phyloP scores from a whole-genome alignment of 2,329 filamentous ascomycete species.

The Scopulariopsis brevicaulis region DNA sequence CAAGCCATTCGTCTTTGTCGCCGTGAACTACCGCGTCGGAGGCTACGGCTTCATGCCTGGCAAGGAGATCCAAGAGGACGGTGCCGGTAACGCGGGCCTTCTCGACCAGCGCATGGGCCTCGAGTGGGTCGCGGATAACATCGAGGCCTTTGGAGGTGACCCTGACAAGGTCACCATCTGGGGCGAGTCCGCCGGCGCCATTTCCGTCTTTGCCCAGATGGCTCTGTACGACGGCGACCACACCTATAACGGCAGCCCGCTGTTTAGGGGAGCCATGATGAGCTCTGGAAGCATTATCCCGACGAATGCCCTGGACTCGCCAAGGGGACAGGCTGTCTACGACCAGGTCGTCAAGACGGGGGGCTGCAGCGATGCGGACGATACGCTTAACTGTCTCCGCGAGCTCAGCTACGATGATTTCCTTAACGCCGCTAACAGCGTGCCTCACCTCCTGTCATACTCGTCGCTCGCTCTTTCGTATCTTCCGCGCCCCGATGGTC shows the following conservation, averaged over 20 bases:
- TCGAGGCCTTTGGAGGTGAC: conserved; percentile 68
- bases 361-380: conserved; percentile 42
- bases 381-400: conserved; percentile 58
- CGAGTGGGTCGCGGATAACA: conserved; percentile 69
- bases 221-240: conserved; percentile 60
- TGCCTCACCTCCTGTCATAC: conserved; percentile 58
- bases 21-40: conserved; percentile 66
- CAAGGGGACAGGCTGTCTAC: conserved; percentile 55
- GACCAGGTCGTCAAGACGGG: conserved; percentile 46
- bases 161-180: conserved; percentile 69
- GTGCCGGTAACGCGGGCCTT: conserved; percentile 58
- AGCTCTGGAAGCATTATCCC: conserved; percentile 56
- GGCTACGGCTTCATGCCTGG: conserved; percentile 67
- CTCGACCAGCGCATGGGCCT: conserved; percentile 63
- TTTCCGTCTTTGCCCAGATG: conserved; percentile 70
- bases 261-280: conserved; percentile 74
- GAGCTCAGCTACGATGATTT: conserved; percentile 45
- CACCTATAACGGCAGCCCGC: conserved; percentile 60
- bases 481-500: conserved; percentile 62
- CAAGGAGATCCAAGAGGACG: conserved; percentile 54
- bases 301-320: conserved; percentile 50
- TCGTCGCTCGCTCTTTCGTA: conserved; percentile 60
- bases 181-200: conserved; percentile 62
- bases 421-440: conserved; percentile 56
- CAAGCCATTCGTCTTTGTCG: conserved; percentile 63